phyloP scores from a whole-genome alignment of 768 basidiomycete species.

The Termitomyces sp. region DNA sequence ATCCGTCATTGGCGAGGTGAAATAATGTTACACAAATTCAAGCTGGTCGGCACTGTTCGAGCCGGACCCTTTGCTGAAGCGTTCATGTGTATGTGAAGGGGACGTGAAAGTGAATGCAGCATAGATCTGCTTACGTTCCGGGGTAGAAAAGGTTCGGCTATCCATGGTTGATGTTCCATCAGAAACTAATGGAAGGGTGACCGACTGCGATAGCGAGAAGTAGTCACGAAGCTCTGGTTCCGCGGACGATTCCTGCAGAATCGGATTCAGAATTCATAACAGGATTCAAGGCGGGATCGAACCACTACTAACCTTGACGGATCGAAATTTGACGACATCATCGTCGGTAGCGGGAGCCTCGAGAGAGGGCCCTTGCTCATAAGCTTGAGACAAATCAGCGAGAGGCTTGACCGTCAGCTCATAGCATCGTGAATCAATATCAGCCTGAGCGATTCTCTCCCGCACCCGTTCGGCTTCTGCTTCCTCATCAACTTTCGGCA shows the following conservation, averaged over 20 bases:
- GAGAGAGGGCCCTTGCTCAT: slow-evolving; percentile 37
- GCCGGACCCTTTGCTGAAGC: slow-evolving; percentile 40
- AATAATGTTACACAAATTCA: slow-evolving; percentile 17
- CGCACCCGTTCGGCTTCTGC: slow-evolving; percentile 25
- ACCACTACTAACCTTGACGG: slow-evolving; percentile 41
- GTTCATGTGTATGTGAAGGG: slow-evolving; percentile 57
- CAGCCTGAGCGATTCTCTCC: slow-evolving; percentile 39
- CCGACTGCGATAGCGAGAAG: slow-evolving; percentile 32
- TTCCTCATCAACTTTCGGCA: slow-evolving; percentile 60
- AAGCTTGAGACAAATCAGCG: slow-evolving; percentile 72
- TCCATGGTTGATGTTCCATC: slow-evolving; percentile 24
- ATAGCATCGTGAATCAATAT: slow-evolving; percentile 72
- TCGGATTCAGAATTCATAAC: slow-evolving; percentile 4
- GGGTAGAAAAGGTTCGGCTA: slow-evolving; percentile 55
- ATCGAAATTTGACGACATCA: slow-evolving; percentile 31
- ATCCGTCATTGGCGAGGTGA: neutral
- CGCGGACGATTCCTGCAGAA: slow-evolving; percentile 42
- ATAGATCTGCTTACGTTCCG: slow-evolving; percentile 69
- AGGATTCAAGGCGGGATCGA: neutral
- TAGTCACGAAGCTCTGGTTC: slow-evolving; percentile 59
- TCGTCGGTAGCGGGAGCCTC: slow-evolving; percentile 28
- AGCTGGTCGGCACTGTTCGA: slow-evolving; percentile 24
- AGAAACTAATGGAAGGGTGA: slow-evolving; percentile 22
- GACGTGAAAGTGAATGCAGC: slow-evolving; percentile 76
- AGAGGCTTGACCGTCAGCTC: slow-evolving; percentile 75